Conservation (phyloP, 2,329 filamentous ascomycete species). For the Paraconiothyrium sp. region DNA sequence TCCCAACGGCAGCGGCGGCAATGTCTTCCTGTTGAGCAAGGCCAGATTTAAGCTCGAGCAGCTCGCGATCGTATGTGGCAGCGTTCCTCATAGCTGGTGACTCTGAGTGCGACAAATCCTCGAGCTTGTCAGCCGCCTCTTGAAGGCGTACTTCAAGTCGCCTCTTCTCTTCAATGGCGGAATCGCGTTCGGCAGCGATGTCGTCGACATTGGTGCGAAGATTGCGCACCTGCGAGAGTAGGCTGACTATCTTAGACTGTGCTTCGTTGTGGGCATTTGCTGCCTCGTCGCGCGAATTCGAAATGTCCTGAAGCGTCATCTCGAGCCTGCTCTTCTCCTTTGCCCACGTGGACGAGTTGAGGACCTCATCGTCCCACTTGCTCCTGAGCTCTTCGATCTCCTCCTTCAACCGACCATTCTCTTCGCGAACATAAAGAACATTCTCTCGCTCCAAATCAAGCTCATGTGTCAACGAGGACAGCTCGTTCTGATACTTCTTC, state of each 20-base stretch:
- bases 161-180: slow-evolving; percentile 87
- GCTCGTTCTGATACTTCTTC: slow-evolving; percentile 96
- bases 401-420: slow-evolving; percentile 89
- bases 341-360: slow-evolving; percentile 97
- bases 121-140: slow-evolving; percentile 87
- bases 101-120: slow-evolving; percentile 85
- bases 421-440: slow-evolving; percentile 81
- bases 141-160: slow-evolving; percentile 83
- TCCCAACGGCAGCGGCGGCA: slow-evolving; percentile 88
- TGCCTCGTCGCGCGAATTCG: slow-evolving; percentile 91
- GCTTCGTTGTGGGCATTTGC: slow-evolving; percentile 93
- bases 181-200: slow-evolving; percentile 83
- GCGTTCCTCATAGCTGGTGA: slow-evolving; percentile 90
- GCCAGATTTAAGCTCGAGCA: slow-evolving; percentile 86
- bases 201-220: slow-evolving; percentile 88
- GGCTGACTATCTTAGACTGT: slow-evolving; percentile 88
- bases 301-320: slow-evolving; percentile 86
- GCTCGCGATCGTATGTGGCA: slow-evolving; percentile 85
- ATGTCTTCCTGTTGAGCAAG: slow-evolving; percentile 95
- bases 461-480: slow-evolving; percentile 88
- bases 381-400: slow-evolving; percentile 93
- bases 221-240: slow-evolving; percentile 87
- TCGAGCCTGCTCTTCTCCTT: slow-evolving; percentile 96
- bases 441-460: slow-evolving; percentile 94
- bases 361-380: slow-evolving; percentile 98